These are phyloP conservation scores for Hymenoscyphus fraxineus DNA, from an alignment of 2,329 filamentous ascomycete genomes.

Conservation along the genomic window DNA sequence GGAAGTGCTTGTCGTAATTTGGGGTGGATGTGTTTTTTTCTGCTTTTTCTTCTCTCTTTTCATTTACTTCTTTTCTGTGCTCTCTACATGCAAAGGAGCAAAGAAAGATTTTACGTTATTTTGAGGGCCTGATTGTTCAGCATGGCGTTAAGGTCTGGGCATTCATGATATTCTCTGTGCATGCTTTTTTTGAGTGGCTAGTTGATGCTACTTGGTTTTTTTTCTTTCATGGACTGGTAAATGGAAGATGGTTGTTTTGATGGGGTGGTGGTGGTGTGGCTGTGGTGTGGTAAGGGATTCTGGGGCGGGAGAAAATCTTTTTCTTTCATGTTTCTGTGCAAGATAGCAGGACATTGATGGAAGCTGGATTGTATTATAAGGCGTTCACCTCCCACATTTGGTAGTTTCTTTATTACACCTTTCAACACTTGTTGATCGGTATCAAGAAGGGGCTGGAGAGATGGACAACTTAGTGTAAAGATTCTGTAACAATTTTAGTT, in stretches of 20 bases:
- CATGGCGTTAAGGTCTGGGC: conserved; percentile 9
- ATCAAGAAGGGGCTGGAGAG: not conserved
- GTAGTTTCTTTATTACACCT: too few relatives aligned
- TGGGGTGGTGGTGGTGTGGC: not conserved
- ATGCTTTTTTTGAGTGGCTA: not conserved
- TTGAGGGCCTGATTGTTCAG: conserved; percentile 4
- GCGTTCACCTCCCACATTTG: not conserved
- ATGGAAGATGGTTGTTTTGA: too few relatives aligned
- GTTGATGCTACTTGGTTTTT: not conserved
- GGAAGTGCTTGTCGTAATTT: not conserved
- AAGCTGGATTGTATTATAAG: not conserved
- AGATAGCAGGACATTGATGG: not conserved
- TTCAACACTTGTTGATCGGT: too few relatives aligned
- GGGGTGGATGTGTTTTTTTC: not conserved
- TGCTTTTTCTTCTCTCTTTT: not conserved
- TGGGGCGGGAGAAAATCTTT: not conserved
- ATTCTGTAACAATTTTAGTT: conserved; percentile 10
- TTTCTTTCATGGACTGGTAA: not conserved
- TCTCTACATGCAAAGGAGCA: too few relatives aligned
- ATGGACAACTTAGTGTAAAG: conserved; percentile 6
- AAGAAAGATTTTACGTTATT: not conserved
- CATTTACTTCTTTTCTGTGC: too few relatives aligned
- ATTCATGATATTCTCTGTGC: conserved; percentile 1
- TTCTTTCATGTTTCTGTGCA: not conserved
- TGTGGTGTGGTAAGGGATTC: not conserved